Evolutionary conservation across 1,284 basidiomycete species (phyloP).

Genomic region (Naganishia sp.): DNA sequence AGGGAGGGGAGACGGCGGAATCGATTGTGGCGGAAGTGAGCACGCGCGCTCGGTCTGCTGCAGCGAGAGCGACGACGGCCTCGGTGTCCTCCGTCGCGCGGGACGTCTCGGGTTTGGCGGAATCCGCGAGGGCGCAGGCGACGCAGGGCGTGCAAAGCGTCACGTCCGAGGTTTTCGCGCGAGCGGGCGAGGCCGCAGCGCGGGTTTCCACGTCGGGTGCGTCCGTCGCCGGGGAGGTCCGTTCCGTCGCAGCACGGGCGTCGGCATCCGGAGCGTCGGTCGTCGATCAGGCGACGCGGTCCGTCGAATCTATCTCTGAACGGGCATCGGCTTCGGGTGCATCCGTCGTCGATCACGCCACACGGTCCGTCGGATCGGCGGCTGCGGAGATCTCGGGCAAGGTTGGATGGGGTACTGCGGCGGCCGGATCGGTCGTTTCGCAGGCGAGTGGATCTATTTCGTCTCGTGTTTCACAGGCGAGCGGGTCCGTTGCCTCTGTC

Average conservation of each 20-base stretch:
- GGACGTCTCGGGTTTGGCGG: neutral
- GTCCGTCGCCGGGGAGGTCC: neutral
- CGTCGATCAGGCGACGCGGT: neutral
- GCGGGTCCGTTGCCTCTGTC: neutral
- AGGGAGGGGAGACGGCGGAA: neutral
- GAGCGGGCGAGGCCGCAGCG: too few species aligned
- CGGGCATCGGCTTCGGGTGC: constrained; percentile 31
- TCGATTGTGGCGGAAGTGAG: constrained; percentile 1
- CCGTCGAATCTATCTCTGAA: constrained; percentile 24
- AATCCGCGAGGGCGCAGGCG: too few species aligned
- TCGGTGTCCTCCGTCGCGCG: neutral
- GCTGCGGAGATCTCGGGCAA: neutral
- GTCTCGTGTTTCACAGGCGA: neutral
- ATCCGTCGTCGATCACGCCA: constrained; percentile 12
- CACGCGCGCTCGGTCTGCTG: neutral
- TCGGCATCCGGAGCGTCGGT: neutral
- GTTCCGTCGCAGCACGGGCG: constrained; percentile 29
- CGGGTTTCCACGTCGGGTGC: too few species aligned
- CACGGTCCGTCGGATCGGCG: constrained; percentile 11
- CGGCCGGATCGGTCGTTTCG: neutral
- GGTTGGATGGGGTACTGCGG: neutral
- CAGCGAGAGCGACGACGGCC: neutral
- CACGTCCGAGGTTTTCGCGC: too few species aligned
- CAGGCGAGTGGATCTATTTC: neutral
- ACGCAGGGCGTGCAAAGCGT: too few species aligned